Evolutionary conservation across 768 basidiomycete genomes (phyloP).

Genomic region (Gymnopilus junonius): DNA sequence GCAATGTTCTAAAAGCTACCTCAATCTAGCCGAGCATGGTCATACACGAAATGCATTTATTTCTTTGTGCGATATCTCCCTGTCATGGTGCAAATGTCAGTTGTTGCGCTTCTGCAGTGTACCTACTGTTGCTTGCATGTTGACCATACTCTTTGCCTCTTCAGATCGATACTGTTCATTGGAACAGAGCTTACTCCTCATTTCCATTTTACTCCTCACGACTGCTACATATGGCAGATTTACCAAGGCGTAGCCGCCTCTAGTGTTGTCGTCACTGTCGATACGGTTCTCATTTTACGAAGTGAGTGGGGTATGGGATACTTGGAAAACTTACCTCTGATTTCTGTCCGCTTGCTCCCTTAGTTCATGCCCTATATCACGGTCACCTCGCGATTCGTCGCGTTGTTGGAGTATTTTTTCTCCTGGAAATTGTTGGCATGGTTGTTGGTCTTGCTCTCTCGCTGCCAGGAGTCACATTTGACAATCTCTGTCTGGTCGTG

Average conservation of each 20-base stretch:
- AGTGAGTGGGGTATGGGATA: conserved; percentile 24
- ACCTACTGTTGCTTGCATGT: neutral
- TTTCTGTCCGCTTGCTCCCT: neutral
- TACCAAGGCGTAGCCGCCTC: conserved; percentile 41
- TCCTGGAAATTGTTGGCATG: conserved; percentile 36
- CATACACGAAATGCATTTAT: conserved; percentile 39
- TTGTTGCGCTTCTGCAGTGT: neutral
- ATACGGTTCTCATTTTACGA: conserved; percentile 45
- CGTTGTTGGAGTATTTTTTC: conserved; percentile 30
- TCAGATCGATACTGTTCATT: conserved; percentile 38
- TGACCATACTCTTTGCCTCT: neutral
- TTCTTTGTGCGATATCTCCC: conserved; percentile 44
- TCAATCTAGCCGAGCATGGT: conserved; percentile 27
- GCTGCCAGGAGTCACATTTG: conserved; percentile 35
- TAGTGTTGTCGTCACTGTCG: conserved; percentile 34
- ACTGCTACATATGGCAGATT: conserved; percentile 50
- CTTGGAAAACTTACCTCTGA: neutral
- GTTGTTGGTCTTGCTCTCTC: conserved; percentile 31
- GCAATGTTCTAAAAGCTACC: neutral
- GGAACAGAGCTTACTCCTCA: conserved; percentile 39
- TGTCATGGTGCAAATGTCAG: conserved; percentile 40
- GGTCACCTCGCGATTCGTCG: conserved; percentile 31
- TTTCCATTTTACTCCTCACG: conserved; percentile 41
- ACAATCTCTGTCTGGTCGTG: conserved; percentile 36
- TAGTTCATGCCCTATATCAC: conserved; percentile 47